Evolutionary conservation across 139 green algal genomes (phyloP), one percentile per base, ranked within the genome.

Genomic region (Tetradesmus lagerheimii): DNA sequence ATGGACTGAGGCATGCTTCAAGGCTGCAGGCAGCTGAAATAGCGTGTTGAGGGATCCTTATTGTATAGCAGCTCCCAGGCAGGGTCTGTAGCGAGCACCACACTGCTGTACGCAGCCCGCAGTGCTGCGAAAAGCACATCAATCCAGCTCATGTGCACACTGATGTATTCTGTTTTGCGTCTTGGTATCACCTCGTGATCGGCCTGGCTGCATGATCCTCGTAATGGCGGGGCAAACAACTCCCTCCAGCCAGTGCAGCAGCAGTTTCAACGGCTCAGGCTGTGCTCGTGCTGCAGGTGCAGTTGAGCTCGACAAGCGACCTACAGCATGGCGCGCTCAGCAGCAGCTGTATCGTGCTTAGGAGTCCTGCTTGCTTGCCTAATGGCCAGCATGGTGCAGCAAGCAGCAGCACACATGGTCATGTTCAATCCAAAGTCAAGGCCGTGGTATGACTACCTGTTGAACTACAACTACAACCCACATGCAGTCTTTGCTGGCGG

Each of bases 401-500:
- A 43, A n/a, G 35, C 86, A 57, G 47, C 67, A 14, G 86, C 50
- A 25, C 88, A 91, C 14, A 34, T 45, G 5, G 88, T 88, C 18
- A 88, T 91, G 88, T 82, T 91, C 39, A 43, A 77, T 41, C 88
- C 88, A 14, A 88, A 77, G 43, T 91, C 88, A 1, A 38, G 88
- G 16, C 80, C 64, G 8, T 91, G 88, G 88, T 43, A 71, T 16
- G 80, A 88, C 43, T 91, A 91, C 62, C 37, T 87, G 8, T 39
- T 75, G 25, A 37, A 45, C 39, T 91, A 91, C 79, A 91, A 91
- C 41, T 91, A 91, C 64, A 91, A 91, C 43, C 80, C 88, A 38
- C 88, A 91, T 77, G 88, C 88, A 23, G 80, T 91, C 11, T 79
- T 39, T 85, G 87, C 79, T 38, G 87, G 87, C 4, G 87, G 87